These are phyloP conservation scores for Zymoseptoria brevis DNA, from an alignment of 2,329 filamentous ascomycete genomes.

Conservation along the genomic window DNA sequence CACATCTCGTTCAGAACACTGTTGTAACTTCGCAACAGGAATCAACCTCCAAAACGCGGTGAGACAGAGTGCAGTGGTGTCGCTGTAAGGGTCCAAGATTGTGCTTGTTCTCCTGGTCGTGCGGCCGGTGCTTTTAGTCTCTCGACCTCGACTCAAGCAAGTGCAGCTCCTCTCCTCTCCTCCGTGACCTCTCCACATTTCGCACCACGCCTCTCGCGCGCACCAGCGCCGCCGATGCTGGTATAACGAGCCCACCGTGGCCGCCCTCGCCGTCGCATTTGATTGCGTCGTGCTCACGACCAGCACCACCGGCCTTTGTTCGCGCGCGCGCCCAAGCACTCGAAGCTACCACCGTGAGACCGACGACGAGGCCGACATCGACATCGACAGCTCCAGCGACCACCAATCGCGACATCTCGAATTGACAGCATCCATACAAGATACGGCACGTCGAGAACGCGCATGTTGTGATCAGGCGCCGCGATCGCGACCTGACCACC, in stretches of 20 bases:
- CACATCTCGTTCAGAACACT: background rate
- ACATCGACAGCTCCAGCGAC: background rate
- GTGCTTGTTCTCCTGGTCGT: background rate
- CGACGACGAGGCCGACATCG: background rate
- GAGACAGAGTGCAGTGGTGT: background rate
- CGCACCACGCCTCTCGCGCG: background rate
- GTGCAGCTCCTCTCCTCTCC: background rate
- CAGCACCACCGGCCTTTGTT: background rate
- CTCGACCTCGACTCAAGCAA: background rate
- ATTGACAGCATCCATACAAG: background rate
- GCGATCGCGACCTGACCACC: constrained; percentile 12
- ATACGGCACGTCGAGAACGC: background rate
- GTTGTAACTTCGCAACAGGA: background rate
- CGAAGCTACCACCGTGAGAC: background rate
- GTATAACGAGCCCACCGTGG: background rate
- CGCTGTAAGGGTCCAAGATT: background rate
- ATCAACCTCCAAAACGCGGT: background rate
- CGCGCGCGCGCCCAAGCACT: background rate
- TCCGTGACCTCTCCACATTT: background rate
- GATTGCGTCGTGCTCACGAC: background rate
- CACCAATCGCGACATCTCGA: background rate
- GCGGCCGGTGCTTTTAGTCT: background rate
- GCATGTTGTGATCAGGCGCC: constrained; percentile 5
- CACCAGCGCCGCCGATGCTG: background rate
- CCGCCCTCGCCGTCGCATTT: background rate